A percentile compares a stretch with the other conserved stretches of the same genome.
Conservation (phyloP, 2,329 filamentous ascomycete species). For the Diaporthe amygdali region DNA sequence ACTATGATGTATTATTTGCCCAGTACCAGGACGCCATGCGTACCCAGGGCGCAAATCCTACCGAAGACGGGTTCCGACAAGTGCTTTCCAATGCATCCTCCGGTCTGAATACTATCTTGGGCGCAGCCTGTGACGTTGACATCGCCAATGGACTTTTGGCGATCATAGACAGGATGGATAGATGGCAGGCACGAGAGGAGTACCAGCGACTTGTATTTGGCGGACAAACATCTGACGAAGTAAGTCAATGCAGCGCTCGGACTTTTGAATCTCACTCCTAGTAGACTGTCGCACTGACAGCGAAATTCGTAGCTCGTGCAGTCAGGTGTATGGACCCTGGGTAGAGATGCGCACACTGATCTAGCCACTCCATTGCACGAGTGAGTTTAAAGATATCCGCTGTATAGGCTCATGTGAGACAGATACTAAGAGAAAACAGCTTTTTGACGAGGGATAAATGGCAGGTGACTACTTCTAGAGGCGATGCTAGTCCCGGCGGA, state of each 20-base stretch:
- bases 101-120: not conserved
- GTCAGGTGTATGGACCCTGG: conserved; percentile 7
- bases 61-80: not conserved
- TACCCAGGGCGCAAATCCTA: not conserved
- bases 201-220: conserved; percentile 22
- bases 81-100: not conserved
- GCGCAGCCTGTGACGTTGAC: not conserved
- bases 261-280: too few species aligned
- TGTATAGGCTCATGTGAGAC: not conserved
- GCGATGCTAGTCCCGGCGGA: not conserved
- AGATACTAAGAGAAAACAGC: not conserved
- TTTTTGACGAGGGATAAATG: conserved; percentile 18
- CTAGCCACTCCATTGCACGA: conserved; percentile 20
- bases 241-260: not conserved
- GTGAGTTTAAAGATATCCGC: not conserved
- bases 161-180: not conserved
- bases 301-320: not conserved
- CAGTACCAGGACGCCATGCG: not conserved
- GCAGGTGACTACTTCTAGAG: not conserved
- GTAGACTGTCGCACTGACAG: not conserved
- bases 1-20: not conserved
- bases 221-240: conserved; percentile 14
- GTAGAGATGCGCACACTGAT: conserved; percentile 7
- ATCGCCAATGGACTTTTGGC: not conserved
- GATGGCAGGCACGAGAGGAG: not conserved